phyloP scores from a whole-genome alignment of 139 green algal species.

The Volvox africanus region DNA sequence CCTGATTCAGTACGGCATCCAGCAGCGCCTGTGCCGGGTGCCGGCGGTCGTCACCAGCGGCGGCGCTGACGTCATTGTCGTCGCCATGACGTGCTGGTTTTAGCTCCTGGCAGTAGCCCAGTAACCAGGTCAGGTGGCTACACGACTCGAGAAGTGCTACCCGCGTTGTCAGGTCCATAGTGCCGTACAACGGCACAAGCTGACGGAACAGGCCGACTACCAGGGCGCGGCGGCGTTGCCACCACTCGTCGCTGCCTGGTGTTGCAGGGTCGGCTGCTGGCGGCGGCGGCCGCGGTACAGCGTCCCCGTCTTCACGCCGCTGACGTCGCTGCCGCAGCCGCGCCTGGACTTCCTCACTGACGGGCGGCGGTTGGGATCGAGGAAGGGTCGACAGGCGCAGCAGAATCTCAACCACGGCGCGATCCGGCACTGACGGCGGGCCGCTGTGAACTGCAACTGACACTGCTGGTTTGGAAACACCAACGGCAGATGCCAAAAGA shows the following conservation, averaged over 20 bases:
- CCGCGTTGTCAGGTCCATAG: neutral
- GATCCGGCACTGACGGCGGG: neutral
- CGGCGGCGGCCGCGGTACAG: neutral
- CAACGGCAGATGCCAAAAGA: neutral
- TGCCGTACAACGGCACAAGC: conserved; percentile 21
- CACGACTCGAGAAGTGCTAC: conserved; percentile 3
- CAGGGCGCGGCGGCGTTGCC: neutral
- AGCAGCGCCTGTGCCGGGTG: conserved; percentile 17
- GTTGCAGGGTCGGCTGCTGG: neutral
- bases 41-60: neutral
- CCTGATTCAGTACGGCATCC: neutral
- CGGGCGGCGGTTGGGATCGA: neutral
- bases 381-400: conserved; percentile 1
- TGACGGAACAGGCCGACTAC: conserved; percentile 10
- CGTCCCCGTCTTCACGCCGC: neutral
- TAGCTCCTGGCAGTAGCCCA: neutral
- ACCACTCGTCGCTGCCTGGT: neutral
- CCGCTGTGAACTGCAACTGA: neutral
- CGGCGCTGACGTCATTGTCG: neutral
- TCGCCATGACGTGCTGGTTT: neutral
- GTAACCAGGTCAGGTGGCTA: conserved; percentile 7
- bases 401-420: neutral
- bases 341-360: neutral
- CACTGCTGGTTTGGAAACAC: too few species aligned
- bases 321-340: neutral